These are phyloP conservation scores for Phytophthora constricta DNA, from an alignment of 352 stramenopile species.

Conservation along the genomic window DNA sequence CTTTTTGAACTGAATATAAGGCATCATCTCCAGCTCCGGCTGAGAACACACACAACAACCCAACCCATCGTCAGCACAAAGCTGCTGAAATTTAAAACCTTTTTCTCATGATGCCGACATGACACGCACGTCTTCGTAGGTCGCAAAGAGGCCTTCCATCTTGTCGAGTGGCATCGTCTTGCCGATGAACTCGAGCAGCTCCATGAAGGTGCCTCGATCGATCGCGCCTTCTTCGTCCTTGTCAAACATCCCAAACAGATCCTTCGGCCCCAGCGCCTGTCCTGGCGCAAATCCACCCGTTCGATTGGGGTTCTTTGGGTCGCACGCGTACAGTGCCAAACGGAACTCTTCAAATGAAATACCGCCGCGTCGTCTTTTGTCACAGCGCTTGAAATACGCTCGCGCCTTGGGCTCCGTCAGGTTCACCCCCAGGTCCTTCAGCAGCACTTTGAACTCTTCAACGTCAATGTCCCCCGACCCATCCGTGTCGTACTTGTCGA, in stretches of 20 bases:
- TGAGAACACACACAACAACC: slow-evolving; percentile 25
- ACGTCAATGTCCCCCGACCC: slow-evolving; percentile 80
- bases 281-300: slow-evolving; percentile 73
- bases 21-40: slow-evolving; percentile 74
- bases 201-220: slow-evolving; percentile 70
- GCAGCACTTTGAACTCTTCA: slow-evolving; percentile 78
- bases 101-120: not conserved
- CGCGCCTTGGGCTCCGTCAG: slow-evolving; percentile 74
- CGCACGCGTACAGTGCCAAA: slow-evolving; percentile 78
- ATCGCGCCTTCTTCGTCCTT: slow-evolving; percentile 71
- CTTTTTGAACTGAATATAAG: slow-evolving; percentile 79
- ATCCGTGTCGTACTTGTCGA: slow-evolving; percentile 85
- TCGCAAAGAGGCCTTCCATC: slow-evolving; percentile 71
- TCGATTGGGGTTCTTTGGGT: slow-evolving; percentile 77
- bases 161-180: slow-evolving; percentile 65
- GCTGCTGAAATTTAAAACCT: not conserved
- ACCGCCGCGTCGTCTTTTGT: slow-evolving; percentile 56
- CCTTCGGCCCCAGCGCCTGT: slow-evolving; percentile 74
- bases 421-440: slow-evolving; percentile 62
- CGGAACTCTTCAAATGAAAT: slow-evolving; percentile 88
- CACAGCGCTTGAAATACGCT: slow-evolving; percentile 83
- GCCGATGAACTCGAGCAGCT: slow-evolving; percentile 73
- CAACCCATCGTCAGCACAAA: too few relatives aligned
- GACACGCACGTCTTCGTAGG: slow-evolving; percentile 69
- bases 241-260: slow-evolving; percentile 87